Base-by-base conservation (phyloP, 2,329 filamentous ascomycete genomes). In the Huntiella omanensis region DNA sequence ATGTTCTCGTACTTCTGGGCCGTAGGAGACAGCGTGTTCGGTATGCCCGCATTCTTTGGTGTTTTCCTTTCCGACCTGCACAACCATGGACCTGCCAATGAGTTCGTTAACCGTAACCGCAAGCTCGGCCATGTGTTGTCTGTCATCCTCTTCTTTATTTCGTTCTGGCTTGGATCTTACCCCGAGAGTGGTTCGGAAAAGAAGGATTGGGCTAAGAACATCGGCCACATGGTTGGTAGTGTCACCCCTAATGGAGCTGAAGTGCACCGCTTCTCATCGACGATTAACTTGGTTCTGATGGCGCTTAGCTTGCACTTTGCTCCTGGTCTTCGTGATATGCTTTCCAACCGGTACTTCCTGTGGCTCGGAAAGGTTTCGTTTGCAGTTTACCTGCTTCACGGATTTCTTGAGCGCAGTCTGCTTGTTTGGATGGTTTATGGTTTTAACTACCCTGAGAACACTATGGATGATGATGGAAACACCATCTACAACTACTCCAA, bases 311-410 rank as follows among this genome's bases (percentile, higher is more conserved):
- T 73, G 50, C 64, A 74, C 54, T 68, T 72, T 53, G 73, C 68
- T 0, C 63, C 65, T 1, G 56, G 59, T 22, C 59, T 70, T 28
- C 73, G 74, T 50, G 64, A 64, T 43, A 52, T 70, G 1, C 64
- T 79, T 2, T 71, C 70, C 3, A 68, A 67, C 49, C 66, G 65
- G 32, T 64, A 67, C 46, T 67, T 79, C 38, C 64, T 75, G 39
- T 79, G 73, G 67, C 66, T 79, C 10, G 75, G 75, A 39, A 71
- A 71, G 54, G 69, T 77, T 59, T 75, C 70, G 39, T 78, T 78
- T 54, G 73, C 75, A 1, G 70, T 80, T 11, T 79, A 79, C 54
- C 65, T 80, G 5, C 59, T 79, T 15, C 75, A 80, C 57, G 75
- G 75, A 37, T 68, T 70, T 1, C 62, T 79, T 28, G 67, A 78